Conservation (phyloP, 2,329 filamentous ascomycete species). For the Harringtonia lauricola region DNA sequence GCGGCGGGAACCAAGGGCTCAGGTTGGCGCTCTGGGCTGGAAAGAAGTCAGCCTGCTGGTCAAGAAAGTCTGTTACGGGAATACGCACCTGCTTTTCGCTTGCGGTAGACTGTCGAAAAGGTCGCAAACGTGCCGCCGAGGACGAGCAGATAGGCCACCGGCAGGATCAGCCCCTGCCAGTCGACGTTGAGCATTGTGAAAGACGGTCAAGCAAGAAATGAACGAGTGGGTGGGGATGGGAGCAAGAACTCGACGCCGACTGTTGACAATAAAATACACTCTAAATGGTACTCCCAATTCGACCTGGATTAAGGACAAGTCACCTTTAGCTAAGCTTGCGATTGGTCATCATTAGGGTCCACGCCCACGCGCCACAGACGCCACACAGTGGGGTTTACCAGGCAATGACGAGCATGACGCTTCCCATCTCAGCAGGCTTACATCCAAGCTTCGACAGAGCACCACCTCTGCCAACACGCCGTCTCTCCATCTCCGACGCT, state of each 20-base stretch:
- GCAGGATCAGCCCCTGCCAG: constrained; percentile 78
- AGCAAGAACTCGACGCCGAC: too few species aligned
- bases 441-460: neutral
- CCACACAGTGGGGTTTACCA: neutral
- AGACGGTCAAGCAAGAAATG: neutral
- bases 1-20: constrained; percentile 86
- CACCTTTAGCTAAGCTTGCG: too few species aligned
- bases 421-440: neutral
- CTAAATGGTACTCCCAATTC: too few species aligned
- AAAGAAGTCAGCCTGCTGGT: constrained; percentile 6
- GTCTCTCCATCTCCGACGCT: too few species aligned
- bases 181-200: constrained; percentile 45
- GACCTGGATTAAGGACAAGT: too few species aligned
- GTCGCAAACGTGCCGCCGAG: constrained; percentile 80
- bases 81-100: constrained; percentile 72
- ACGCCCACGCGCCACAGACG: too few species aligned
- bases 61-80: neutral
- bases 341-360: too few species aligned
- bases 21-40: constrained; percentile 70
- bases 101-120: constrained; percentile 87
- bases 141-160: constrained; percentile 80
- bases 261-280: too few species aligned
- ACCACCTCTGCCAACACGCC: too few species aligned
- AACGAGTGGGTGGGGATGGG: too few species aligned
- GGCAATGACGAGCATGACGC: neutral